Base-by-base conservation (phyloP, 305 asterid species). In the Ajuga reptans region DNA sequence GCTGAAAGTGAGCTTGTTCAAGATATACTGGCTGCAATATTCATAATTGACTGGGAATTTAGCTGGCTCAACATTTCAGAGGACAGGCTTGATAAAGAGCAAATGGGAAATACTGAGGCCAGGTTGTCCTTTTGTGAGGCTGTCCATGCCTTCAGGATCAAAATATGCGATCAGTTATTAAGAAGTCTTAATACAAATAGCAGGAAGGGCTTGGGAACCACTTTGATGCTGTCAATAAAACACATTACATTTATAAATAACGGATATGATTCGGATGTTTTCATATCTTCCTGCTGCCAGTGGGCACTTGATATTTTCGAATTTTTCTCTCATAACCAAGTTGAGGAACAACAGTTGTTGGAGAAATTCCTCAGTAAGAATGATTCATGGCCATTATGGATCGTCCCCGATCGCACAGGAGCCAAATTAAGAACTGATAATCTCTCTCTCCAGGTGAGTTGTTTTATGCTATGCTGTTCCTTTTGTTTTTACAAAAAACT, bases 21-120 rank as follows among this genome's bases (percentile, higher is more conserved):
- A 55, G 84, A 86, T 61, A 80, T 91, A 43, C 72, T 91, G 76
- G 85, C 96, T 75, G 84, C 89, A 47, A 39, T 87, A 53, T 82
- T 81, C 73, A 71, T 89, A 60, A 86, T 89, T 78, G 89, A 89
- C 73, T 94, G 96, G 97, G 98, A 91, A 81, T 85, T 74, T 76
- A 81, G 80, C 81, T 76, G 86, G 84, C 74, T 69, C 60, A 69
- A 80, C 65, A 77, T 72, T 68, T 79, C 80, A 70, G 69, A 72
- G 64, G 81, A 77, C 71, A 78, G 75, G 67, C 84, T 77, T 77
- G 86, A 79, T 68, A 84, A 68, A 61, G 89, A 83, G 46, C 71
- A 60, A 14, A 52, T 64, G 15, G 83, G 74, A 71, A 81, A 82
- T 66, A 63, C 55, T 53, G 72, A 82, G 76, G 73, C 78, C 64